Evolutionary conservation across 1,284 basidiomycete species (phyloP).

Genomic region (Bjerkandera adusta): DNA sequence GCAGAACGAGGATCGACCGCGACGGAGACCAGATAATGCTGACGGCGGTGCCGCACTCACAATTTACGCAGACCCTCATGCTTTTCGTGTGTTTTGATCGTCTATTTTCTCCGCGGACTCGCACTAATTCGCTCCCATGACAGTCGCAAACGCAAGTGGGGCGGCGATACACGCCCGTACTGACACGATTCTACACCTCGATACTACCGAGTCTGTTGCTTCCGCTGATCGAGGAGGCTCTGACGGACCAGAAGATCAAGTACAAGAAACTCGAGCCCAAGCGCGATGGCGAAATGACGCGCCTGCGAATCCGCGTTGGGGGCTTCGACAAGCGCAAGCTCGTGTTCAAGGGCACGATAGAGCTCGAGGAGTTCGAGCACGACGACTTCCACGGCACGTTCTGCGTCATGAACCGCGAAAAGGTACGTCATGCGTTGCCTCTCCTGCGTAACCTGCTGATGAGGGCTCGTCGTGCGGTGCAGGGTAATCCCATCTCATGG

Average conservation of each 20-base stretch:
- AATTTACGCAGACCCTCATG: slow-evolving; percentile 61
- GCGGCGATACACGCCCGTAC: slow-evolving; percentile 60
- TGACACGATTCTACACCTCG: slow-evolving; percentile 76
- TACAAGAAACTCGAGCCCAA: slow-evolving; percentile 38
- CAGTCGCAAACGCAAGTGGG: slow-evolving; percentile 78
- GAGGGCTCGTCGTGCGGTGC: neutral
- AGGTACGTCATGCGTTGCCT: slow-evolving; percentile 38
- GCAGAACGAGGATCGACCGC: slow-evolving; percentile 29
- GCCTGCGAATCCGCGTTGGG: slow-evolving; percentile 54
- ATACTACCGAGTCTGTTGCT: slow-evolving; percentile 52
- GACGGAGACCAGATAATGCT: slow-evolving; percentile 62
- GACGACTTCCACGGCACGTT: slow-evolving; percentile 41
- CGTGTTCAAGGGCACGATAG: slow-evolving; percentile 68
- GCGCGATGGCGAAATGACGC: slow-evolving; percentile 16
- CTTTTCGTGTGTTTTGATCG: slow-evolving; percentile 47
- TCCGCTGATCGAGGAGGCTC: slow-evolving; percentile 47
- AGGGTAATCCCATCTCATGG: slow-evolving; percentile 79
- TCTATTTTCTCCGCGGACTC: neutral
- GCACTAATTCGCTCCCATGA: slow-evolving; percentile 3
- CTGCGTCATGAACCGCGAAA: slow-evolving; percentile 63
- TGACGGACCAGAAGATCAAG: slow-evolving; percentile 49
- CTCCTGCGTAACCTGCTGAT: neutral
- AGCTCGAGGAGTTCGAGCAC: slow-evolving; percentile 52
- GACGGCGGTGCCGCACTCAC: slow-evolving; percentile 40
- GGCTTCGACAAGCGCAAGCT: slow-evolving; percentile 61